phyloP scores from a whole-genome alignment of 768 basidiomycete species.

The Amanita thiersii region DNA sequence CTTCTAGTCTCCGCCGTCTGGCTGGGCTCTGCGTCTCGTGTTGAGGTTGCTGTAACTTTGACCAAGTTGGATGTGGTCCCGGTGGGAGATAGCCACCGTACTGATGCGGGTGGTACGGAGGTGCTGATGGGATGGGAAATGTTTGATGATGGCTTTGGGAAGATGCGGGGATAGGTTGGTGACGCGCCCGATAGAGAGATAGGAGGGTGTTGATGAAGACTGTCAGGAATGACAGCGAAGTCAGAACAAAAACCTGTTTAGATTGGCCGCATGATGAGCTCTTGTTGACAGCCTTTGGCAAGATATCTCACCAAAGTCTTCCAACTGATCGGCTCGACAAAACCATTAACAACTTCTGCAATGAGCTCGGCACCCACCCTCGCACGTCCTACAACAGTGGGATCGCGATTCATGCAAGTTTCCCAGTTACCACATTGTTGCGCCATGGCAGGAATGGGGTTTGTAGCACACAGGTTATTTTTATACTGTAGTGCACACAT shows the following conservation, averaged over 20 bases:
- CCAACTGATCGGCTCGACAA: conserved; percentile 97
- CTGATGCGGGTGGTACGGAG: conserved; percentile 38
- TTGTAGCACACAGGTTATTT: conserved; percentile 71
- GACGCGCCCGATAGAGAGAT: conserved; percentile 66
- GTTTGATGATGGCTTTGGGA: conserved; percentile 9
- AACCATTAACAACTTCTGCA: conserved; percentile 93
- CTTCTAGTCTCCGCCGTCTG: conserved; percentile 49
- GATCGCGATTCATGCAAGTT: conserved; percentile 92
- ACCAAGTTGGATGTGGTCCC: conserved; percentile 39
- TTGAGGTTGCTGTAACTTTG: conserved; percentile 28
- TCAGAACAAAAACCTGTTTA: conserved; percentile 60
- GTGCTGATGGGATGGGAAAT: conserved; percentile 20
- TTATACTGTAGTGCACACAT: conserved; percentile 76
- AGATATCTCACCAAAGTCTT: conserved; percentile 73
- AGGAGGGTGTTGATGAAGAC: conserved; percentile 76
- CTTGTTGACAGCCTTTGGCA: conserved; percentile 3
- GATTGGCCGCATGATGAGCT: conserved; percentile 11
- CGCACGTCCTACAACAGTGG: conserved; percentile 80
- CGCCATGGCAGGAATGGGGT: conserved; percentile 81
- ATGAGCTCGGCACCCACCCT: conserved; percentile 90
- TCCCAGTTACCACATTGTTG: conserved; percentile 87
- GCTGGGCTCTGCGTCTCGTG: conserved; percentile 36
- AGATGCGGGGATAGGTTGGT: conserved; percentile 33
- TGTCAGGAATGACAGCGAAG: conserved; percentile 69
- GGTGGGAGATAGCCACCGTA: conserved; percentile 42